These are phyloP conservation scores for Carpinus fangiana DNA, from an alignment of 306 rosid species.

Conservation along the genomic window DNA sequence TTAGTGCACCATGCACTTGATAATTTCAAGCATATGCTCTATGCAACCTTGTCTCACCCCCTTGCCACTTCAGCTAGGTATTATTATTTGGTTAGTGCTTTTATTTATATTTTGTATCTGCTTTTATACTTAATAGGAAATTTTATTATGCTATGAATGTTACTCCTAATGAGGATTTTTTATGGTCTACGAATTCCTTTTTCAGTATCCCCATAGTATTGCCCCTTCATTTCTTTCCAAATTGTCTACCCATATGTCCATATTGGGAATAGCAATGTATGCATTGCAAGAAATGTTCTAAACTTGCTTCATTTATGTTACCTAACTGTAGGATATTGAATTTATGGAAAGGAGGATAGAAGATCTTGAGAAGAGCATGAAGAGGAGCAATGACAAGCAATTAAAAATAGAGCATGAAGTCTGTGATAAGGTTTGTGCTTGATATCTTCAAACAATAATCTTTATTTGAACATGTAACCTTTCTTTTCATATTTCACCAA, in stretches of 20 bases:
- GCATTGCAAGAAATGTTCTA: constrained; percentile 2
- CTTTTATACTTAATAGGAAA: neutral
- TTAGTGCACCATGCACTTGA: neutral
- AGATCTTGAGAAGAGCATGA: constrained; percentile 96
- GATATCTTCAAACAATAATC: neutral
- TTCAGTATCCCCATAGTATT: neutral
- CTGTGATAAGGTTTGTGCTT: constrained; percentile 65
- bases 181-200: neutral
- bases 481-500: constrained; percentile 7
- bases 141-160: neutral
- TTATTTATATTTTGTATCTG: neutral
- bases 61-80: neutral
- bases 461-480: neutral
- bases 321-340: constrained; percentile 69
- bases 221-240: neutral
- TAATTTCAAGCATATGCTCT: neutral
- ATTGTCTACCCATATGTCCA: neutral
- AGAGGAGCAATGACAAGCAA: constrained; percentile 97
- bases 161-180: neutral
- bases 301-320: constrained; percentile 16
- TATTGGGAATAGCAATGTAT: neutral
- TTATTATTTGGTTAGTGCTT: neutral
- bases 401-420: constrained; percentile 84
- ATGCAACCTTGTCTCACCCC: neutral
- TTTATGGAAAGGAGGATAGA: constrained; percentile 79